Base-by-base conservation (phyloP, 1,284 basidiomycete genomes). In the Mixia osmundae region DNA sequence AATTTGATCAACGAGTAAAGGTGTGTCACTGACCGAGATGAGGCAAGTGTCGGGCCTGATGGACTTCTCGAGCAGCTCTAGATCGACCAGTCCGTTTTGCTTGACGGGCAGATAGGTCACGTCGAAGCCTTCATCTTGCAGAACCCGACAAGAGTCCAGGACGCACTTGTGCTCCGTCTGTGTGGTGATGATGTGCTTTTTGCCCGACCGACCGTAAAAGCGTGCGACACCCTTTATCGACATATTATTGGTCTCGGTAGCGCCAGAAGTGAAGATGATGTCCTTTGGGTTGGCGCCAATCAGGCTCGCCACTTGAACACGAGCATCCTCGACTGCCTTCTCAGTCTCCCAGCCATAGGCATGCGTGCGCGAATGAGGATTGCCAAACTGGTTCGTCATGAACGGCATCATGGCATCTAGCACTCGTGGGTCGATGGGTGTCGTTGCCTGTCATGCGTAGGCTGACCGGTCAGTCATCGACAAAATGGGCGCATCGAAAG, bases 301-400 rank as follows among this genome's bases (percentile, higher is more conserved):
- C 35, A 97, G 65, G 51, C 73, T 69, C 15, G 89, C 89, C 26
- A 97, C 64, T 54, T 94, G 66, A 64, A 76, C 72, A 38, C 89
- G 71, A 5, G 82, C 87, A 48, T 76, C 71, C 55, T 97, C 89
- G 4, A 94, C 79, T 0, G 76, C 87, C 49, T 75, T 67, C 54
- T 97, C 91, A 5, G 89, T 82, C 58, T 99, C 91, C 91, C 91
- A 97, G 5, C 91, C 91, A 57, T 95, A 97, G 0, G 89, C 83
- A 57, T 97, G 91, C 21, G 91, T 97, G 41, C 87, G 71, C 52
- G 80, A 89, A 54, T 97, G 91, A 7, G 91, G 91, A 60, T 99
- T 99, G 5, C 91, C 91, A 53, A 77, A 97, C 57, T 87, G 82
- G 57, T 97, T 83, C 11, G 89, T 91, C 49, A 87, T 63, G 57